Evolutionary conservation across 2,329 filamentous ascomycete species (phyloP).

Genomic region (Bipolaris oryzae): DNA sequence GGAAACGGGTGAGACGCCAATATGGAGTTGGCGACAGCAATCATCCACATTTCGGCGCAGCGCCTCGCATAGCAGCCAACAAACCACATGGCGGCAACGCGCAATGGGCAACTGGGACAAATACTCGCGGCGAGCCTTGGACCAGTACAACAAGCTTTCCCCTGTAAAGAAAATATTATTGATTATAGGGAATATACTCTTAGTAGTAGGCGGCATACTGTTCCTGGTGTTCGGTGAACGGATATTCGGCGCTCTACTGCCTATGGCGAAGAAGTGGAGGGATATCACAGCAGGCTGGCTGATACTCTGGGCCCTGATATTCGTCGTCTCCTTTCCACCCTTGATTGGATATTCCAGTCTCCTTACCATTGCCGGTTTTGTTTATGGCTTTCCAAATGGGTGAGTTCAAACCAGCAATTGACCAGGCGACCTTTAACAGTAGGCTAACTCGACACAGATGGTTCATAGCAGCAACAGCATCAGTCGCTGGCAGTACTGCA

Average conservation of each 20-base stretch:
- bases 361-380: slow-evolving; percentile 71
- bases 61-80: slow-evolving; percentile 38
- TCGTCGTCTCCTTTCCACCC: slow-evolving; percentile 81
- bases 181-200: slow-evolving; percentile 56
- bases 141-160: slow-evolving; percentile 62
- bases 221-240: slow-evolving; percentile 78
- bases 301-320: slow-evolving; percentile 76
- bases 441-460: slow-evolving; percentile 62
- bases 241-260: slow-evolving; percentile 77
- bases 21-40: slow-evolving; percentile 58
- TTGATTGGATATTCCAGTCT: slow-evolving; percentile 85
- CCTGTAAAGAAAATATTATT: slow-evolving; percentile 67
- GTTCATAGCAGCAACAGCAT: slow-evolving; percentile 81
- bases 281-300: slow-evolving; percentile 72
- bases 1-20: slow-evolving; percentile 56
- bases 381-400: slow-evolving; percentile 73
- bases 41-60: slow-evolving; percentile 47
- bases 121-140: slow-evolving; percentile 53
- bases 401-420: slow-evolving; percentile 54
- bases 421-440: not conserved
- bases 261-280: slow-evolving; percentile 78
- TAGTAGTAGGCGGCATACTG: slow-evolving; percentile 66
- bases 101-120: slow-evolving; percentile 53
- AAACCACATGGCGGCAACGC: slow-evolving; percentile 46
- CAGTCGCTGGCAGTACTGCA: slow-evolving; percentile 75